phyloP scores from a whole-genome alignment of 306 rosid species.

The Vicia sativa region DNA sequence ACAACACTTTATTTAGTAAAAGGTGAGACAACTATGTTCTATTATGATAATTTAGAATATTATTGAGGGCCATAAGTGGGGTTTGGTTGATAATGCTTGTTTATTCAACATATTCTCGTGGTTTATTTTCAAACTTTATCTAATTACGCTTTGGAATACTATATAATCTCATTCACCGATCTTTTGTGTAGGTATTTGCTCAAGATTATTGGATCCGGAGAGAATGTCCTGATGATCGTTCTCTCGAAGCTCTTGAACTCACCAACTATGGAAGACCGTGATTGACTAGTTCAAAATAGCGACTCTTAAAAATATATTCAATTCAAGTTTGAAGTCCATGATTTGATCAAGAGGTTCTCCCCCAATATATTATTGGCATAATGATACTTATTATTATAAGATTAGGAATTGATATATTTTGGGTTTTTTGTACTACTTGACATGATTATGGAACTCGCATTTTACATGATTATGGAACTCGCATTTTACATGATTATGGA shows the following conservation, averaged over 20 bases:
- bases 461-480: too few species aligned
- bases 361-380: too few species aligned
- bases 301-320: conserved; percentile 46
- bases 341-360: too few species aligned
- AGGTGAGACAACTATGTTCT: conserved; percentile 4
- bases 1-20: not conserved
- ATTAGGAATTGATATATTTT: too few species aligned
- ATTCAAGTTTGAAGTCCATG: conserved; percentile 24
- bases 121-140: conserved; percentile 9
- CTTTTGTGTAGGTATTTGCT: conserved; percentile 79
- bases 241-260: conserved; percentile 73
- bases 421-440: too few species aligned
- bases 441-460: too few species aligned
- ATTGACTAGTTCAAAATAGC: conserved; percentile 59
- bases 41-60: not conserved
- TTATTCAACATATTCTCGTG: not conserved
- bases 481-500: too few species aligned
- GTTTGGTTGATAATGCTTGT: conserved; percentile 18
- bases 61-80: not conserved
- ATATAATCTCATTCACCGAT: conserved; percentile 14
- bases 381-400: too few species aligned
- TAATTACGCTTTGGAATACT: conserved; percentile 7
- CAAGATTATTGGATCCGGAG: conserved; percentile 80
- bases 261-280: conserved; percentile 48
- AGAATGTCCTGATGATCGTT: conserved; percentile 89